Conservation (phyloP, 495 filamentous ascomycete genomes). For the Parachaetomium inaequale region DNA sequence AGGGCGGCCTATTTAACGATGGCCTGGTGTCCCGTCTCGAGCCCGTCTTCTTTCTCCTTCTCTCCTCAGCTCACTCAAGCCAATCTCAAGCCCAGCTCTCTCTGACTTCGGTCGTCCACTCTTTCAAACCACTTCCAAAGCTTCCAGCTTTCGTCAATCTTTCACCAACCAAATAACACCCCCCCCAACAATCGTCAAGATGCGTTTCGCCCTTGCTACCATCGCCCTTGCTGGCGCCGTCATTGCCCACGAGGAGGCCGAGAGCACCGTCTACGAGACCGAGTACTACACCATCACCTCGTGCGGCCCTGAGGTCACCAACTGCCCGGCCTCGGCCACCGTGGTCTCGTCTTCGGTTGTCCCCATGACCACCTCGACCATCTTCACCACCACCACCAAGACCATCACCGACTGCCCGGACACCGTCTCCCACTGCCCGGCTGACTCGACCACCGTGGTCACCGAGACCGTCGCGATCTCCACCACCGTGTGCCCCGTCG, state of each 20-base stretch:
- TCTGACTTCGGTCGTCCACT: conserved; percentile 61
- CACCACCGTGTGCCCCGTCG: conserved; percentile 37
- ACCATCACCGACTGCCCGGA: conserved; percentile 60
- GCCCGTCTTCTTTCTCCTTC: conserved; percentile 29
- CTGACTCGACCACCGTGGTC: conserved; percentile 40
- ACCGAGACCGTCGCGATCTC: conserved; percentile 34
- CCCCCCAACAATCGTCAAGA: conserved; percentile 47
- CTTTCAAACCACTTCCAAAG: conserved; percentile 46
- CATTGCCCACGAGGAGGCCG: conserved; percentile 24
- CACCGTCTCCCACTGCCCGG: conserved; percentile 59
- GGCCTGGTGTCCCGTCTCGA: conserved; percentile 24
- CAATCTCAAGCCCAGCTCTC: conserved; percentile 46
- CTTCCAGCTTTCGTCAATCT: conserved; percentile 43
- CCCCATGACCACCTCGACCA: conserved; percentile 37
- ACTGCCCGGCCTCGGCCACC: conserved; percentile 51
- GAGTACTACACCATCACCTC: conserved; percentile 57
- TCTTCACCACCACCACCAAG: conserved; percentile 53
- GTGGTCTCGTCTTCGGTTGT: conserved; percentile 40
- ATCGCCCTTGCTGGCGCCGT: conserved; percentile 51
- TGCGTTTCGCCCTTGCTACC: conserved; percentile 49
- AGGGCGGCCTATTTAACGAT: conserved; percentile 32
- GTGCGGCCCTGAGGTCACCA: conserved; percentile 46
- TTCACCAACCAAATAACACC: conserved; percentile 30
- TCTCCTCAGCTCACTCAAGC: conserved; percentile 50
- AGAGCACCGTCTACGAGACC: conserved; percentile 54